phyloP scores from a whole-genome alignment of 169 alveolate species.

The Cytauxzoon felis region DNA sequence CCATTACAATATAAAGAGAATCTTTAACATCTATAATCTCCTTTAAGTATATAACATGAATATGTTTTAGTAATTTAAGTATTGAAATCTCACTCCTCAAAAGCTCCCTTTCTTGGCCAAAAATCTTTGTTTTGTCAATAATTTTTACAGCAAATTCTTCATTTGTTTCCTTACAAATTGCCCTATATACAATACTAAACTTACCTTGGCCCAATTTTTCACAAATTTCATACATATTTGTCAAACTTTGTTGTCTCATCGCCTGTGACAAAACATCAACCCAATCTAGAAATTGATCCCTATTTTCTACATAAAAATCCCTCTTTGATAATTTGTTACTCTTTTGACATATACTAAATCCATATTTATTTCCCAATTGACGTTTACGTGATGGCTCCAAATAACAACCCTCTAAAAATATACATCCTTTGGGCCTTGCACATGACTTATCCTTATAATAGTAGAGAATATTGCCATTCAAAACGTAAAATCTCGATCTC shows the following conservation, averaged over 20 bases:
- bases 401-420: constrained; percentile 85
- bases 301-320: constrained; percentile 68
- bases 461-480: constrained; percentile 77
- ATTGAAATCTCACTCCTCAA: constrained; percentile 84
- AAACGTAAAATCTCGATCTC: constrained; percentile 77
- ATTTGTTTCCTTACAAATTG: constrained; percentile 69
- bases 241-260: constrained; percentile 77
- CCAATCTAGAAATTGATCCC: constrained; percentile 75
- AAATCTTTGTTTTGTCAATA: constrained; percentile 76
- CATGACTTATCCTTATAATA: constrained; percentile 71
- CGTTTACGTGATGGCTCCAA: constrained; percentile 60
- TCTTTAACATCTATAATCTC: constrained; percentile 81
- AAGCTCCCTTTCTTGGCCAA: constrained; percentile 78
- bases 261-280: constrained; percentile 76
- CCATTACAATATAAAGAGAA: constrained; percentile 85
- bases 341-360: constrained; percentile 75
- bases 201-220: constrained; percentile 81
- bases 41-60: constrained; percentile 82
- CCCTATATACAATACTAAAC: constrained; percentile 82
- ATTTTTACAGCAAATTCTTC: constrained; percentile 82
- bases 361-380: constrained; percentile 42
- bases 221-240: constrained; percentile 69
- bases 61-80: constrained; percentile 78
- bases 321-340: constrained; percentile 66
- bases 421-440: constrained; percentile 79